A percentile compares a stretch with the other conserved stretches of the same genome.
Evolutionary conservation across 257 asterid genomes (phyloP).

Genomic region (Fraxinus quadrangulata): DNA sequence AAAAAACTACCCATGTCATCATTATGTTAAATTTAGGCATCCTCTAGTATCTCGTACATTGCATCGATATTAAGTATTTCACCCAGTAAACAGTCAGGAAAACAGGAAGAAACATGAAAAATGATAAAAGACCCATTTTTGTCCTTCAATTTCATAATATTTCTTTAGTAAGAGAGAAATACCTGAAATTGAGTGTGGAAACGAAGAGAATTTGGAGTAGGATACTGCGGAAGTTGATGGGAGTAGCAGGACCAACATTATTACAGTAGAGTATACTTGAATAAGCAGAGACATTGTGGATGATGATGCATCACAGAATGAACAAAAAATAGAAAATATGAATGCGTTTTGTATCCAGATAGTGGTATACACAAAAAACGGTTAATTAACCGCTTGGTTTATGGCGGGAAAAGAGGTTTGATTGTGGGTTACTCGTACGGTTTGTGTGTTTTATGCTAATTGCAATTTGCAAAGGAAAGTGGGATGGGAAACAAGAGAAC

Average conservation of each 20-base stretch:
- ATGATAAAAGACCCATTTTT: neutral
- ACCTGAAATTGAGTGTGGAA: conserved; percentile 41
- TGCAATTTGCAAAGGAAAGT: too few relatives aligned
- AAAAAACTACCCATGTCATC: neutral
- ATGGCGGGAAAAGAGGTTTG: conserved; percentile 30
- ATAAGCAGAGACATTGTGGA: conserved; percentile 14
- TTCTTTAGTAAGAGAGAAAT: neutral
- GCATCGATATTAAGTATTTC: neutral
- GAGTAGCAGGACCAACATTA: conserved; percentile 24
- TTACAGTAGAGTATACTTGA: conserved; percentile 19
- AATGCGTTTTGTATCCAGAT: neutral
- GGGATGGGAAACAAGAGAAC: too few relatives aligned
- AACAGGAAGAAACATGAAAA: neutral
- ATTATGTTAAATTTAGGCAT: neutral
- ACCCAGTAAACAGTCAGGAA: neutral
- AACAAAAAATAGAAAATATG: neutral
- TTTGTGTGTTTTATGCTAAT: too few relatives aligned
- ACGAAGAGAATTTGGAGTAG: conserved; percentile 29
- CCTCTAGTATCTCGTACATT: neutral
- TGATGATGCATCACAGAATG: neutral
- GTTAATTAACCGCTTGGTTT: conserved; percentile 34
- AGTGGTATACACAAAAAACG: neutral
- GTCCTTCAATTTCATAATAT: neutral
- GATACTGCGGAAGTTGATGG: conserved; percentile 23
- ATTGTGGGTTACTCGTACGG: neutral